Percentiles rank a stretch among this genome's conserved stretches.
These are phyloP conservation scores for Fonsecaea erecta DNA, from an alignment of 2,329 filamentous ascomycete genomes.

Conservation along the genomic window DNA sequence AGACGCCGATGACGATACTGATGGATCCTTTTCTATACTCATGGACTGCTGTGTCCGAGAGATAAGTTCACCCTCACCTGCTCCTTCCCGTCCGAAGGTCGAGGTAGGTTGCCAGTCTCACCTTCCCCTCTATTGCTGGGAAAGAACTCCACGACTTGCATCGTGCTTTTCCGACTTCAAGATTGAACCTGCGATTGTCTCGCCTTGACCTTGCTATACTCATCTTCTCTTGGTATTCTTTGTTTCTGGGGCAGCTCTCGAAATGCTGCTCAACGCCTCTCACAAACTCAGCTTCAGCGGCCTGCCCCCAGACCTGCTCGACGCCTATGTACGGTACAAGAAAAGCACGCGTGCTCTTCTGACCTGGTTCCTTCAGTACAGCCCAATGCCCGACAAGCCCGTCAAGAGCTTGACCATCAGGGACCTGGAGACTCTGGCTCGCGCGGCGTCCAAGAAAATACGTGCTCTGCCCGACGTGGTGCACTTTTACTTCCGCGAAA, in stretches of 20 bases:
- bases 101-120: neutral
- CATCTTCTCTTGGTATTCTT: neutral
- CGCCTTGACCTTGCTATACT: neutral
- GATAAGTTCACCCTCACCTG: neutral
- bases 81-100: neutral
- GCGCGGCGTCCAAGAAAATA: slow-evolving; percentile 31
- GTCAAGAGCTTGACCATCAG: slow-evolving; percentile 37
- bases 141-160: neutral
- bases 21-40: neutral
- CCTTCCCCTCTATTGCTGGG: neutral
- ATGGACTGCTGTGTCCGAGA: neutral
- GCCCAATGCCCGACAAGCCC: slow-evolving; percentile 25
- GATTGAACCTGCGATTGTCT: neutral
- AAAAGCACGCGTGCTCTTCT: slow-evolving; percentile 39
- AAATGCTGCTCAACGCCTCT: slow-evolving; percentile 36
- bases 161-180: neutral
- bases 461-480: slow-evolving; percentile 39
- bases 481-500: slow-evolving; percentile 41
- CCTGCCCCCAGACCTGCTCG: slow-evolving; percentile 37
- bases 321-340: slow-evolving; percentile 40
- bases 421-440: slow-evolving; percentile 36
- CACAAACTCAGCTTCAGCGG: slow-evolving; percentile 36
- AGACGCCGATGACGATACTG: neutral
- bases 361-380: slow-evolving; percentile 40
- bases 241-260: neutral